Evolutionary conservation across 208 protist genomes (phyloP).

Genomic region (Perkinsela sp.): DNA sequence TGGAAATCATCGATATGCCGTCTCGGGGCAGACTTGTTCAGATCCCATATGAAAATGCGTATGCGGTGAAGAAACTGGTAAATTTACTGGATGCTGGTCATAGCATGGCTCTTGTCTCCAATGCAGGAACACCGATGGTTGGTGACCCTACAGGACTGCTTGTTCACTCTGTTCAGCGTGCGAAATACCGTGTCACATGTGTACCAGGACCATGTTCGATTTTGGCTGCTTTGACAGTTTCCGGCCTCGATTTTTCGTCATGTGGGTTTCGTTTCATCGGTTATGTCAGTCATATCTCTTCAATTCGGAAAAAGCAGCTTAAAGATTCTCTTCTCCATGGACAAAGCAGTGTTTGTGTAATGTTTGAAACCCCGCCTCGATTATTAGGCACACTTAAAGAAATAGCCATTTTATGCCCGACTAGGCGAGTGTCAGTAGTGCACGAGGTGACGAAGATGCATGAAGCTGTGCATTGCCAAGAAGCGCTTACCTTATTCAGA

Average conservation of each 20-base stretch:
- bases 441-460: conserved; percentile 66
- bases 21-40: conserved; percentile 47
- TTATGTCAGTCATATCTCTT: conserved; percentile 25
- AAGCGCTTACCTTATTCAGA: conserved; percentile 18
- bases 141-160: conserved; percentile 43
- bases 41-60: conserved; percentile 20
- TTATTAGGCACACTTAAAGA: conserved; percentile 40
- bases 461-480: conserved; percentile 51
- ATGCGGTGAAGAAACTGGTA: conserved; percentile 34
- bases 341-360: conserved; percentile 22
- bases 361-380: conserved; percentile 54
- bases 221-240: conserved; percentile 32
- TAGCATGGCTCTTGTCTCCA: conserved; percentile 58
- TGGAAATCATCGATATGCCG: conserved; percentile 44
- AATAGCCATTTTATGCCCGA: conserved; percentile 26
- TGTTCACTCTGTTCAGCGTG: conserved; percentile 38
- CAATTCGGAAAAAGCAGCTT: conserved; percentile 24
- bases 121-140: conserved; percentile 49
- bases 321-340: conserved; percentile 20
- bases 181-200: conserved; percentile 34
- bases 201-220: conserved; percentile 42
- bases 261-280: conserved; percentile 61
- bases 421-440: conserved; percentile 29
- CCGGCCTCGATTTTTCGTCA: conserved; percentile 12
- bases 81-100: conserved; percentile 43